Evolutionary conservation across 2,329 filamentous ascomycete species (phyloP).

Genomic region (Fusarium sp.): DNA sequence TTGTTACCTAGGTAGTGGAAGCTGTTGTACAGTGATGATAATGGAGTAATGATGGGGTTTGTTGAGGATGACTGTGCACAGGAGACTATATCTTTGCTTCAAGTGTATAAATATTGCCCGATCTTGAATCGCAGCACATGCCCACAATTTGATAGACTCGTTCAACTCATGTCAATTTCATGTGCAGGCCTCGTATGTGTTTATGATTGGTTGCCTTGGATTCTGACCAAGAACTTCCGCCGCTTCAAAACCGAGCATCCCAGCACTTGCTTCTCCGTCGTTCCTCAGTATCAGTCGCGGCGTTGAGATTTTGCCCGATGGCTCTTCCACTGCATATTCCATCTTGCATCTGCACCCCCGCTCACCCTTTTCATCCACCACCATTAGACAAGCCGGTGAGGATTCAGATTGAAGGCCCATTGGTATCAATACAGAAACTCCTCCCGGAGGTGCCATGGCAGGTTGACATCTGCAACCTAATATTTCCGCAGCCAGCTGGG

Average conservation of each 20-base stretch:
- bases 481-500: slow-evolving; percentile 31
- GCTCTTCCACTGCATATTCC: slow-evolving; percentile 35
- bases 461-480: background rate
- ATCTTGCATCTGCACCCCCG: slow-evolving; percentile 23
- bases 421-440: slow-evolving; percentile 30
- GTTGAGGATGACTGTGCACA: background rate
- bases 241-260: no score
- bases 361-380: slow-evolving; percentile 28
- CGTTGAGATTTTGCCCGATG: slow-evolving; percentile 7
- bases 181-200: no score
- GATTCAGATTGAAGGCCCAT: slow-evolving; percentile 41
- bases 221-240: no score
- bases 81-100: no score
- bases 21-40: background rate
- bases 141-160: no score
- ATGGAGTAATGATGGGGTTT: no score
- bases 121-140: no score
- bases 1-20: background rate
- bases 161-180: no score
- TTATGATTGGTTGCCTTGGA: no score
- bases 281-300: no score
- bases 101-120: no score
- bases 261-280: no score
- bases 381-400: slow-evolving; percentile 25
- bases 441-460: slow-evolving; percentile 27